Conservation (phyloP, 768 basidiomycete genomes). For the Saitozyma podzolica region DNA sequence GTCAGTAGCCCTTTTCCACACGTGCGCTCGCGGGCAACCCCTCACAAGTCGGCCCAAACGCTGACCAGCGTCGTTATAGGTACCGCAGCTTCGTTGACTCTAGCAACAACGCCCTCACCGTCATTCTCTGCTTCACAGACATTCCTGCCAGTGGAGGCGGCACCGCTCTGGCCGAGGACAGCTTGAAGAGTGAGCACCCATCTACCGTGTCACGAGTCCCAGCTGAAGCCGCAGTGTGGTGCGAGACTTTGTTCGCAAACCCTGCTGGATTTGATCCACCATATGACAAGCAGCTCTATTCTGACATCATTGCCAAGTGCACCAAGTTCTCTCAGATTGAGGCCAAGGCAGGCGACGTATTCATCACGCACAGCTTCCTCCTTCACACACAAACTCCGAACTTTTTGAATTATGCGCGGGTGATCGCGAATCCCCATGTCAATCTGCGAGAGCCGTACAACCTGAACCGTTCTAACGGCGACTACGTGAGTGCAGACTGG, state of each 20-base stretch:
- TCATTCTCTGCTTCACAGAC: slow-evolving; percentile 36
- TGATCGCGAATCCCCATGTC: slow-evolving; percentile 37
- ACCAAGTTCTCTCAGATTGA: slow-evolving; percentile 16
- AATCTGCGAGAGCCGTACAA: slow-evolving; percentile 25
- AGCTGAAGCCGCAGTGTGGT: slow-evolving; percentile 5
- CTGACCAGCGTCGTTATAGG: no score
- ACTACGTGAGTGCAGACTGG: slow-evolving; percentile 22
- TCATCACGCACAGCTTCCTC: slow-evolving; percentile 25
- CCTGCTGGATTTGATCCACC: slow-evolving; percentile 34
- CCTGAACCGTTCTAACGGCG: slow-evolving; percentile 25
- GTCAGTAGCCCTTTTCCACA: background rate
- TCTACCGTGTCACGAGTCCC: background rate
- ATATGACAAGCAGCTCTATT: slow-evolving; percentile 8
- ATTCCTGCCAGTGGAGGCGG: slow-evolving; percentile 21
- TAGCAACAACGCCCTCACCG: slow-evolving; percentile 26
- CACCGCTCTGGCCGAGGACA: slow-evolving; percentile 24
- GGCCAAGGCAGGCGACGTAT: slow-evolving; percentile 30
- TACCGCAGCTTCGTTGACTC: slow-evolving; percentile 34
- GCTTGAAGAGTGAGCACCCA: slow-evolving; percentile 11
- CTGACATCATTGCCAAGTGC: slow-evolving; percentile 11
- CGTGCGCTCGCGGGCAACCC: no score
- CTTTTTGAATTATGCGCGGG: slow-evolving; percentile 24
- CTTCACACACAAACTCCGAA: slow-evolving; percentile 25
- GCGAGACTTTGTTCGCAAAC: slow-evolving; percentile 22
- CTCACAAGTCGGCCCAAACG: no score